Evolutionary conservation across 306 rosid species (phyloP).

Genomic region (Cicer chorassanicum): DNA sequence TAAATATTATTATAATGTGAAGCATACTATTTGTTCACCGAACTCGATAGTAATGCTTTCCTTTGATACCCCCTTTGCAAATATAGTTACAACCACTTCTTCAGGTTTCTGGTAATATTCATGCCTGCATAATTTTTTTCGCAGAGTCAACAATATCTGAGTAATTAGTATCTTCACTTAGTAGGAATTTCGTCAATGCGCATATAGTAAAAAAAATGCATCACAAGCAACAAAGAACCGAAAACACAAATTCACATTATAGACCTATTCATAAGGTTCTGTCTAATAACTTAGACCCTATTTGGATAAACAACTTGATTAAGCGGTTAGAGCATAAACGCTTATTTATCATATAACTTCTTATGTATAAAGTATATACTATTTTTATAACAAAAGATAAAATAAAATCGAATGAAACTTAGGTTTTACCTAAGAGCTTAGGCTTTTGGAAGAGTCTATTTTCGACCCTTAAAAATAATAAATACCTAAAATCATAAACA

Average conservation of each 20-base stretch:
- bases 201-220: background rate
- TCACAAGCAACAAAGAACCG: background rate
- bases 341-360: too few species aligned
- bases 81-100: slow-evolving; percentile 77
- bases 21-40: slow-evolving; percentile 89
- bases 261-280: background rate
- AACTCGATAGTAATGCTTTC: slow-evolving; percentile 62
- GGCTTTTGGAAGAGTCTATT: background rate
- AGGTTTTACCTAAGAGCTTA: slow-evolving; percentile 1
- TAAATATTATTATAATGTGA: slow-evolving; percentile 36
- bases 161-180: background rate
- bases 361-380: too few species aligned
- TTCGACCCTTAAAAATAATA: background rate
- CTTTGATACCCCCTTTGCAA: slow-evolving; percentile 76
- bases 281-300: background rate
- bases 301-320: background rate
- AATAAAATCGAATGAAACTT: too few species aligned
- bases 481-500: slow-evolving; percentile 21
- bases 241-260: background rate
- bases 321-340: too few species aligned
- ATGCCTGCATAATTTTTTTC: slow-evolving; percentile 61
- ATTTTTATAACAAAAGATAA: too few species aligned
- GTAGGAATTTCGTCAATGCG: background rate
- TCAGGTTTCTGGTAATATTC: slow-evolving; percentile 81
- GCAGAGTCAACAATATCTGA: slow-evolving; percentile 16